A percentile compares a stretch with the other conserved stretches of the same genome.
Conservation (phyloP, 2,329 filamentous ascomycete species). For the Emergomyces orientalis region DNA sequence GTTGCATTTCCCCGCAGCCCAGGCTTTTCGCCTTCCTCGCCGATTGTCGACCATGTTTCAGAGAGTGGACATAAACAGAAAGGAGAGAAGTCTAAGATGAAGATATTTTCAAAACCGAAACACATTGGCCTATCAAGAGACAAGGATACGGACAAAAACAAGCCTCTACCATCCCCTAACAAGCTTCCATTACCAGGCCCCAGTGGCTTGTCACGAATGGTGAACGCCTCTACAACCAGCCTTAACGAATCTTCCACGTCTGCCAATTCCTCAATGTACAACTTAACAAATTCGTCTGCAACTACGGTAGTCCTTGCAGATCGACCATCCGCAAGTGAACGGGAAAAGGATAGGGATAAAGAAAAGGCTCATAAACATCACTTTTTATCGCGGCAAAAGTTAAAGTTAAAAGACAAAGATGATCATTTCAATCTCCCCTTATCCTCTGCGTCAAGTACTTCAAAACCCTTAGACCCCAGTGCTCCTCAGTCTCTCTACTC, state of each 20-base stretch:
- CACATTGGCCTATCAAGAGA: constrained; percentile 54
- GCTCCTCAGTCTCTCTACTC: constrained; percentile 56
- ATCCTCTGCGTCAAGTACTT: constrained; percentile 57
- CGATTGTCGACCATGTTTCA: constrained; percentile 13
- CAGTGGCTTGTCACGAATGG: constrained; percentile 44
- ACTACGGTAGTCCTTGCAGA: constrained; percentile 49
- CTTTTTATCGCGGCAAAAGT: constrained; percentile 56
- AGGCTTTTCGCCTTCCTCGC: constrained; percentile 22
- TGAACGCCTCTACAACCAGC: constrained; percentile 53
- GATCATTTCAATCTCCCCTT: constrained; percentile 50
- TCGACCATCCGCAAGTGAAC: constrained; percentile 30
- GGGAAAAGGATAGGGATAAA: constrained; percentile 34
- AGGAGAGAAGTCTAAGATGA: constrained; percentile 57
- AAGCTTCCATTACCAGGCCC: constrained; percentile 44
- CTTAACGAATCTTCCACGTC: constrained; percentile 47
- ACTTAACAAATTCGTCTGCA: constrained; percentile 52
- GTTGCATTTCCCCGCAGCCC: constrained; percentile 49
- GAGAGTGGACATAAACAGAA: constrained; percentile 36
- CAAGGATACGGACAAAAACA: constrained; percentile 46
- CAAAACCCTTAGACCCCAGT: constrained; percentile 53
- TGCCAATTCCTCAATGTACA: constrained; percentile 50
- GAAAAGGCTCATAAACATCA: constrained; percentile 49
- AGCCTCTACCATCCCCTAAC: constrained; percentile 50
- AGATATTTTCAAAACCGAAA: constrained; percentile 59
- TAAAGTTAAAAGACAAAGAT: constrained; percentile 54